Base-by-base conservation (phyloP, 2,329 filamentous ascomycete genomes). In the Aureobasidium vineae region DNA sequence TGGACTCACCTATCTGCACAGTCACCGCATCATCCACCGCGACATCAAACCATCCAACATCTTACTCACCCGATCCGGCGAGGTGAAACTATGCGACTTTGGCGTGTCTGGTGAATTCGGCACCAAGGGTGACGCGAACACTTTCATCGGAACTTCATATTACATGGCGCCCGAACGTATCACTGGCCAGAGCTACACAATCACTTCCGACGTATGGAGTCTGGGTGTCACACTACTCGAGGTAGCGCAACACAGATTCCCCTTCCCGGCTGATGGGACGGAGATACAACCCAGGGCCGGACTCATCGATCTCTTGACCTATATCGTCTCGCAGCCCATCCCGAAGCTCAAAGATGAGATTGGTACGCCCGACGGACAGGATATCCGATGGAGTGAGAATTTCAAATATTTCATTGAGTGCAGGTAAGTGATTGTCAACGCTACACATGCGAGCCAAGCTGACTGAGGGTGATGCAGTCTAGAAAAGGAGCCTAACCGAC, bases 321-420 rank as follows among this genome's bases (percentile, higher is more conserved):
- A 98, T 76, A 99, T 99, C 75, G 95, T 99, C 52, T 88, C 92
- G 71, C 95, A 99, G 77, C 89, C 91, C 3, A 96, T 98, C 68
- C 95, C 95, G 2, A 96, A 92, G 77, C 82, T 99, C 70, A 98
- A 97, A 79, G 95, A 99, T 72, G 95, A 99, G 78, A 91, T 91
- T 0, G 68, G 66, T 16, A 65, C 53, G 5, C 73, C 74, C 3
- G 75, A 76, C 41, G 88, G 92, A 38, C 91, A 90, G 71, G 88
- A 89, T 67, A 96, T 99, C 71, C 89, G 89, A 75, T 99, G 95
- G 95, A 96, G 91, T 72, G 91, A 96, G 72, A 96, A 91, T 75
- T 98, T 99, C 80, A 99, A 99, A 78, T 97, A 97, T 77, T 99
- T 99, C 73, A 97, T 99, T 73, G 93, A 97, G 80, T 97, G 93